These are phyloP conservation scores for Coemansia sp. DNA, from an alignment of 192 early-diverging fungal genomes.

Conservation along the genomic window DNA sequence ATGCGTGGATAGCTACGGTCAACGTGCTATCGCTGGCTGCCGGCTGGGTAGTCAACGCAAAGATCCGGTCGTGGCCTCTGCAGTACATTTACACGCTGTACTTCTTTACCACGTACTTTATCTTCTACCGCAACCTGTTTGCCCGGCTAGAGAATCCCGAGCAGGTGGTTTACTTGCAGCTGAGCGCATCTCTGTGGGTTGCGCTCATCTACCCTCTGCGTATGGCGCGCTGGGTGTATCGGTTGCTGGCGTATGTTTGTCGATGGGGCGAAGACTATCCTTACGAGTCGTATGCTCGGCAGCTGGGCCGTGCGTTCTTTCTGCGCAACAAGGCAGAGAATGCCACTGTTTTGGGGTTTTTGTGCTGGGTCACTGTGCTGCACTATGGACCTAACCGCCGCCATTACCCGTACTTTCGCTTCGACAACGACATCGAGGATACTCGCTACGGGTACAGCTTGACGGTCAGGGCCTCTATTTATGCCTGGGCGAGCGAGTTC, in stretches of 20 bases:
- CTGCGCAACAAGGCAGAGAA: conserved; percentile 75
- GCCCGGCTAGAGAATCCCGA: conserved; percentile 65
- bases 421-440: conserved; percentile 29
- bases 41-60: conserved; percentile 62
- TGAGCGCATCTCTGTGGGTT: conserved; percentile 71
- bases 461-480: conserved; percentile 60
- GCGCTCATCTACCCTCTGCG: conserved; percentile 71
- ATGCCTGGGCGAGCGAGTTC: conserved; percentile 68
- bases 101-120: conserved; percentile 79
- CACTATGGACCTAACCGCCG: conserved; percentile 67
- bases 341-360: conserved; percentile 71
- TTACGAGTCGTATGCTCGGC: conserved; percentile 65
- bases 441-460: conserved; percentile 53
- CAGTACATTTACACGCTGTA: conserved; percentile 71
- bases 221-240: conserved; percentile 62
- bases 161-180: conserved; percentile 64
- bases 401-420: conserved; percentile 70
- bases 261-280: conserved; percentile 60
- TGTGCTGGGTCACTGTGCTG: conserved; percentile 67
- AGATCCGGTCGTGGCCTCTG: conserved; percentile 66
- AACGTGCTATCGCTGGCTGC: conserved; percentile 65
- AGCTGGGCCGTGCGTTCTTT: conserved; percentile 68
- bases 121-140: conserved; percentile 78
- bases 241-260: conserved; percentile 41
- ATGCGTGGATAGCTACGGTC: conserved; percentile 69